Base-by-base conservation (phyloP, 2,329 filamentous ascomycete species). In the Simplicillium sp. region DNA sequence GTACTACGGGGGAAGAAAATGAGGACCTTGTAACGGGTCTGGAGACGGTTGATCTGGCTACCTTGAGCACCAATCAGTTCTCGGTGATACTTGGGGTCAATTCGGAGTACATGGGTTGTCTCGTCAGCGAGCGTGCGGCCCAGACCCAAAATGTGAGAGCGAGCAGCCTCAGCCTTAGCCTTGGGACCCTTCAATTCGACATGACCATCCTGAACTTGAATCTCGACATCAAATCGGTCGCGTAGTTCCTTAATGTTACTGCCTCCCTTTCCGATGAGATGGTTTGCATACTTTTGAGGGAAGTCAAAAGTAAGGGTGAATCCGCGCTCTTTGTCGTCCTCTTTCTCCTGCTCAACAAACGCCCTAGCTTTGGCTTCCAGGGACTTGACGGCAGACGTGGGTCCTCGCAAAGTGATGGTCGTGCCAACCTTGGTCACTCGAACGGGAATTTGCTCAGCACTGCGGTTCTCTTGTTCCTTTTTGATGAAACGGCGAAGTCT, bases 171-270 rank as follows among this genome's bases (percentile, higher is more conserved):
- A 2, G 89, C 87, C 72, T 97, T 97, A 38, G 87, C 87, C 66
- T 94, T 87, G 38, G 92, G 90, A 18, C 94, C 92, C 70, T 94
- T 96, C 52, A 98, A 79, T 62, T 95, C 87, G 38, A 97, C 87
- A 64, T 89, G 89, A 50, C 92, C 92, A 53, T 96, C 87, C 50
- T 94, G 82, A 32, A 97, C 83, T 63, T 96, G 88, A 47, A 98
- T 82, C 44, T 82, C 78, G 5, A 83, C 80, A 44, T 82, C 77
- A 44, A 81, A 82, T 47, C 75, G 75, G 46, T 83, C 80, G 36
- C 77, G 72, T 31, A 84, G 65, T 51, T 82, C 78, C 41, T 71
- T 71, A 52, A 83, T 80, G 55, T 80, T 74, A 61, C 76, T 79
- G 14, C 79, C 80, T 38, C 76, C 73, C 60, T 82, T 82, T 40